Base-by-base conservation (phyloP, 2,329 filamentous ascomycete genomes). In the Colletotrichum chlorophyti region DNA sequence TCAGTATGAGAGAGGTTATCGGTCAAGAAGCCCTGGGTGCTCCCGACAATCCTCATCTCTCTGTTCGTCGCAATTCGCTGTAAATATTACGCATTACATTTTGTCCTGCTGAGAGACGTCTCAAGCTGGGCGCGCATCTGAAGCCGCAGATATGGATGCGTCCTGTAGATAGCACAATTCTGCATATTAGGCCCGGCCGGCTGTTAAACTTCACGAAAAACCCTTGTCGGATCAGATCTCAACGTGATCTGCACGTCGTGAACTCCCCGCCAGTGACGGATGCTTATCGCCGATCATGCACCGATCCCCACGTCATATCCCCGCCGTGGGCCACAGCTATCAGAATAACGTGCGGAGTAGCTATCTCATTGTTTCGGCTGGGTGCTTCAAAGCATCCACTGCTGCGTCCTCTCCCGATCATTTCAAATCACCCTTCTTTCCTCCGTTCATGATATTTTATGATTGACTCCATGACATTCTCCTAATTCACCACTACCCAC, bases 231-330 rank as follows among this genome's bases (percentile, higher is more conserved):
- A n/a, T n/a, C n/a, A n/a, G n/a, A n/a, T n/a, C n/a, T n/a, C n/a
- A n/a, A 46, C 15, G 21, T 40, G 12, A 21, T n/a, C n/a, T n/a
- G n/a, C 17, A 17, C 15, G 15, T 10, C 5, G 21, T 3, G 17
- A 21, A 5, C 9, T 31, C 53, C n/a, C n/a, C n/a, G n/a, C n/a
- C n/a, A n/a, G n/a, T n/a, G n/a, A n/a, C n/a, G n/a, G n/a, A n/a
- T n/a, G n/a, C n/a, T 58, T 58, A 58, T 53, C 53, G 41, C 53
- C 53, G 53, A 58, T 53, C 12, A 21, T 21, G 41, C 21, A 12
- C 26, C 41, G 26, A 41, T 46, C 49, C 32, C 48, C 53, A 58
- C 53, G 48, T 58, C 53, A 47, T 47, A 40, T 32, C 41, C 53
- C 47, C 53, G 53, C 53, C 38, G 38, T 37, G 23, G 37, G 26